These are phyloP conservation scores for Calonectria pseudoturangicola DNA, from an alignment of 2,329 filamentous ascomycete species.

Conservation along the genomic window DNA sequence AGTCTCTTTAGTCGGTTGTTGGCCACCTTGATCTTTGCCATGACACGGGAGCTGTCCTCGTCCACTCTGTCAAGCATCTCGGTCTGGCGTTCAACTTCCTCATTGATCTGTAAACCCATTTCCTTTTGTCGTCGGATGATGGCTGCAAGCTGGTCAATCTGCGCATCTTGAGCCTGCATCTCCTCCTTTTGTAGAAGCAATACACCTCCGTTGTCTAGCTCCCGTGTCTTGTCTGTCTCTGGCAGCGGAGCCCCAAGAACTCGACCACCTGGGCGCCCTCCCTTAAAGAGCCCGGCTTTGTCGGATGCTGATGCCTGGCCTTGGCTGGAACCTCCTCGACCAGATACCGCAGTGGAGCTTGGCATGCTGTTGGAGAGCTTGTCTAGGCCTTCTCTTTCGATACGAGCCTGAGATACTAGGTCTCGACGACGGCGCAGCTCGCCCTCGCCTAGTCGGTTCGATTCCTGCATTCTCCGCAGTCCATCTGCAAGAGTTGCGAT, in stretches of 20 bases:
- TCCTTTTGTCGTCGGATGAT: constrained; percentile 84
- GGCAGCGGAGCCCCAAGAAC: constrained; percentile 83
- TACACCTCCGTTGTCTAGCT: constrained; percentile 85
- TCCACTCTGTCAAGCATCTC: constrained; percentile 81
- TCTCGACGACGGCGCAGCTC: constrained; percentile 84
- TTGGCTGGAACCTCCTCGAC: constrained; percentile 67
- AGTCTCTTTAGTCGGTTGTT: constrained; percentile 83
- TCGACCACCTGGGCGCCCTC: constrained; percentile 69
- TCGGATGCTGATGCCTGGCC: constrained; percentile 69
- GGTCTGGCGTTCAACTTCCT: constrained; percentile 83
- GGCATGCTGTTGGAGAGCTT: constrained; percentile 78
- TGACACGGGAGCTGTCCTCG: constrained; percentile 78
- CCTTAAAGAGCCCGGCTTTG: constrained; percentile 68
- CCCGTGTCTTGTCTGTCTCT: constrained; percentile 85
- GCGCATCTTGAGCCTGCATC: constrained; percentile 84
- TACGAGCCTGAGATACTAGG: constrained; percentile 79
- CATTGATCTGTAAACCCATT: constrained; percentile 85
- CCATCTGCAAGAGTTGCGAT: constrained; percentile 80
- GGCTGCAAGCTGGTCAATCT: constrained; percentile 80
- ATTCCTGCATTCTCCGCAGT: constrained; percentile 73
- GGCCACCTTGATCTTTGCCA: constrained; percentile 82
- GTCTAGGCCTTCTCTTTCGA: constrained; percentile 86
- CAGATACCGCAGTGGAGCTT: constrained; percentile 51
- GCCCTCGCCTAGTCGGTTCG: constrained; percentile 79
- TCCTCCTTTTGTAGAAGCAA: constrained; percentile 83